Conservation (phyloP, 75 land plant genomes). For the Chamaecyparis obtusa region DNA sequence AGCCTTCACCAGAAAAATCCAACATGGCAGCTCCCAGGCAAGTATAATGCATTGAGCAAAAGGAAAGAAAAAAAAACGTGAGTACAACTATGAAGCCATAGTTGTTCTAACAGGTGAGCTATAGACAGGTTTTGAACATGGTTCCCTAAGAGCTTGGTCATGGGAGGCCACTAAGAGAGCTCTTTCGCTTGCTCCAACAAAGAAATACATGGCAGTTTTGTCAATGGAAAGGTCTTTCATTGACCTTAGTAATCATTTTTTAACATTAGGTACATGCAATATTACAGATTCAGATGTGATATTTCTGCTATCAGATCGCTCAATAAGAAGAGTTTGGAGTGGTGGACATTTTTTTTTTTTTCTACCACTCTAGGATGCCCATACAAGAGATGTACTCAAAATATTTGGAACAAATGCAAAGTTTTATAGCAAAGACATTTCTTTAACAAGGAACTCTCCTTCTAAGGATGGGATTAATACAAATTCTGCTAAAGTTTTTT, state of each 20-base stretch:
- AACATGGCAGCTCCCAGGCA: too few relatives aligned
- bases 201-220: constrained; percentile 51
- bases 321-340: constrained; percentile 79
- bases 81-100: too few relatives aligned
- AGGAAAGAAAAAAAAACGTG: too few relatives aligned
- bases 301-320: constrained; percentile 63
- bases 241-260: constrained; percentile 61
- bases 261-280: constrained; percentile 38
- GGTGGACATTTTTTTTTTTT: constrained; percentile 54
- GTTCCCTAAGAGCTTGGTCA: constrained; percentile 74
- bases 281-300: constrained; percentile 68
- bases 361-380: constrained; percentile 95
- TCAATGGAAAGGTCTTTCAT: constrained; percentile 69
- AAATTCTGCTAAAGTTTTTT: constrained; percentile 35
- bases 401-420: constrained; percentile 74
- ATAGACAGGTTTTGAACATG: constrained; percentile 90
- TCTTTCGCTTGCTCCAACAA: constrained; percentile 42
- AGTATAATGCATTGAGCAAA: too few relatives aligned
- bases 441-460: constrained; percentile 35
- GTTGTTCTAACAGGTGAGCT: constrained; percentile 83
- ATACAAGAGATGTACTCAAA: constrained; percentile 75
- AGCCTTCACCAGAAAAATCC: too few relatives aligned
- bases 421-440: constrained; percentile 47
- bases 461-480: constrained; percentile 59
- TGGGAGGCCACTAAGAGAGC: constrained; percentile 61